Evolutionary conservation across 106 monocot species (phyloP), one percentile per base, ranked within the genome.

Genomic region (Amphibolis antarctica): DNA sequence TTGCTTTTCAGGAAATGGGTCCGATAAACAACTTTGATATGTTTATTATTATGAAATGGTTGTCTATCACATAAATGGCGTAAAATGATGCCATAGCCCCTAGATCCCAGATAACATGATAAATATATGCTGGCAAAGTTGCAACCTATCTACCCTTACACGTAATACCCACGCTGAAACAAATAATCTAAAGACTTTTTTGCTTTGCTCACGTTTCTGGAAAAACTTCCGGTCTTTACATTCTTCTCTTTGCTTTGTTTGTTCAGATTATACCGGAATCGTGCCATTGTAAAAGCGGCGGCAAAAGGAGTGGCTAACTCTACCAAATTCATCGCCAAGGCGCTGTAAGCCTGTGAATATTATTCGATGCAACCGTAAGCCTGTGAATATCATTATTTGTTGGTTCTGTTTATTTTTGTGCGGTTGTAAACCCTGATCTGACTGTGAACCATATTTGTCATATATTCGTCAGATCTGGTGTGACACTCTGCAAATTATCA

Each of bases 261-360:
- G n/a, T 66, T 61, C 74, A 92, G 91, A 60, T 75, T 92, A 47
- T 92, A 85, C 54, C 69, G 64, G 14, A 71, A 82, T 36, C 74
- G 80, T 12, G 80, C 67, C 29, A 63, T 87, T 31, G 27, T 92
- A 70, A 84, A 88, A 76, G 81, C 75, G 55, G 82, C 82, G 20
- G 87, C 84, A 14, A 78, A 51, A 48, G 84, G 92, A 1, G 73
- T 80, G 6, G 29, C 50, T 29, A 45, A 71, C 1, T 72, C 92
- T 11, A 69, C 79, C 50, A 84, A 77, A 62, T 55, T 86, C 60
- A 42, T 84, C 36, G 48, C 74, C 65, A 90, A 80, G 67, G 60
- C 21, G 42, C 44, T 61, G 10, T 43, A 61, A 61, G 21, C n/a
- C n/a, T n/a, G 60, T 10, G 42, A 61, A 58, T 1, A 10, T 58